Conservation (phyloP, 805 yeast genomes). For the Zygoascus flipseniorum region DNA sequence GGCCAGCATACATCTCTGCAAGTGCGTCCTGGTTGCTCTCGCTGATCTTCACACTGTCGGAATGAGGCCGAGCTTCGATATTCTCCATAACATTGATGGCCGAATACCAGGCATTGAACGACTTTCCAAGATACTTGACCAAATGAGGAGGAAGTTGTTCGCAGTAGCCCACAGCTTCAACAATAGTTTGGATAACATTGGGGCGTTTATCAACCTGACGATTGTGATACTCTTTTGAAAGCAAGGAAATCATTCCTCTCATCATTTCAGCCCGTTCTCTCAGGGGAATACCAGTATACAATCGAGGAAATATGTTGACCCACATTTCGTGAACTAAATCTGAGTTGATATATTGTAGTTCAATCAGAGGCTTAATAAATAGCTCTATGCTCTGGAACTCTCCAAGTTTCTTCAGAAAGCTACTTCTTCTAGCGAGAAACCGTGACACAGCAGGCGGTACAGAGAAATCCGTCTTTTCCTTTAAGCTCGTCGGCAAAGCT, state of each 20-base stretch:
- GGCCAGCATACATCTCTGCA: constrained; percentile 75
- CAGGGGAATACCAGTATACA: constrained; percentile 62
- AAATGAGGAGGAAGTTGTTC: constrained; percentile 90
- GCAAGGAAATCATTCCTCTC: constrained; percentile 65
- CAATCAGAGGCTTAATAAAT: constrained; percentile 62
- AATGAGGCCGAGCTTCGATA: constrained; percentile 47
- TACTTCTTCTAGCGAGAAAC: constrained; percentile 22
- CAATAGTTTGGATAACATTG: constrained; percentile 74
- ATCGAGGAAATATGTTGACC: constrained; percentile 75
- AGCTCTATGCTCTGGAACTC: constrained; percentile 43
- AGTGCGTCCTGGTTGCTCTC: constrained; percentile 88
- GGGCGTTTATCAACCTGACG: constrained; percentile 81
- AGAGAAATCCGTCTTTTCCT: constrained; percentile 18
- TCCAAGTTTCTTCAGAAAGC: constrained; percentile 31
- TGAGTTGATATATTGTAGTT: constrained; percentile 73
- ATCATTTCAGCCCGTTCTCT: constrained; percentile 79
- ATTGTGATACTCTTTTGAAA: constrained; percentile 88
- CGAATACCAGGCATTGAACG: constrained; percentile 87
- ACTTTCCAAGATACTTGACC: constrained; percentile 76
- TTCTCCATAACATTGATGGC: constrained; percentile 78
- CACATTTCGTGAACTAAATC: constrained; percentile 76
- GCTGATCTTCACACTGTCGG: constrained; percentile 64
- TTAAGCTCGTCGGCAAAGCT: constrained; percentile 2
- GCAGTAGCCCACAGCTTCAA: constrained; percentile 76
- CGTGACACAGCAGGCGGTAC: constrained; percentile 17